phyloP scores from a whole-genome alignment of 352 stramenopile species.

The Globisporangium sylvaticum region DNA sequence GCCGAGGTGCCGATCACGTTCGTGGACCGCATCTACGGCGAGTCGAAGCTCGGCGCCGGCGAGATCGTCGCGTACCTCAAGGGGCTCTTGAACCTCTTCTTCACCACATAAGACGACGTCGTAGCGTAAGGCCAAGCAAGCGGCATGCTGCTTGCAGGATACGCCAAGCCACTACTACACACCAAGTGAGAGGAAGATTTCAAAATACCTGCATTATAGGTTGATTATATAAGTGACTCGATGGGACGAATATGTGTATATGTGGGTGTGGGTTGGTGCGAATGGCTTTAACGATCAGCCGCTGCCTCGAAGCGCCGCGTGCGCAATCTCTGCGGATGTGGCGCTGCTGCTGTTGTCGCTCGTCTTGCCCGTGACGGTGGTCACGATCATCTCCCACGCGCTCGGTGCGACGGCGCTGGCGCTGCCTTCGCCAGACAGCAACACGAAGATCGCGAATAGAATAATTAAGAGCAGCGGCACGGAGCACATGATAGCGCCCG shows the following conservation, averaged over 20 bases:
- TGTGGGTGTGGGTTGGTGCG: background rate
- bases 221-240: constrained; percentile 13
- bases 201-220: constrained; percentile 15
- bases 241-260: background rate
- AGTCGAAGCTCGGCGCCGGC: constrained; percentile 96
- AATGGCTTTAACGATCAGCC: background rate
- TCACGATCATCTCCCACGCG: constrained; percentile 16
- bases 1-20: constrained; percentile 97
- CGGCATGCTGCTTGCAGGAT: background rate
- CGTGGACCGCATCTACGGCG: constrained; percentile 98
- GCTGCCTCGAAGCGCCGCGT: constrained; percentile 12
- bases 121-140: background rate
- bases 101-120: constrained; percentile 81
- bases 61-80: constrained; percentile 98
- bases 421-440: constrained; percentile 33
- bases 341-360: constrained; percentile 7
- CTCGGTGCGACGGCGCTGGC: constrained; percentile 9
- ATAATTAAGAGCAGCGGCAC: constrained; percentile 59
- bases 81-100: constrained; percentile 93
- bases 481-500: constrained; percentile 64
- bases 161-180: background rate
- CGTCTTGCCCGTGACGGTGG: constrained; percentile 15
- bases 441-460: constrained; percentile 52
- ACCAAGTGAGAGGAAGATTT: constrained; percentile 3
- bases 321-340: constrained; percentile 5